These are phyloP conservation scores for Pochonia chlamydosporia DNA, from an alignment of 2,329 filamentous ascomycete species.

Conservation along the genomic window DNA sequence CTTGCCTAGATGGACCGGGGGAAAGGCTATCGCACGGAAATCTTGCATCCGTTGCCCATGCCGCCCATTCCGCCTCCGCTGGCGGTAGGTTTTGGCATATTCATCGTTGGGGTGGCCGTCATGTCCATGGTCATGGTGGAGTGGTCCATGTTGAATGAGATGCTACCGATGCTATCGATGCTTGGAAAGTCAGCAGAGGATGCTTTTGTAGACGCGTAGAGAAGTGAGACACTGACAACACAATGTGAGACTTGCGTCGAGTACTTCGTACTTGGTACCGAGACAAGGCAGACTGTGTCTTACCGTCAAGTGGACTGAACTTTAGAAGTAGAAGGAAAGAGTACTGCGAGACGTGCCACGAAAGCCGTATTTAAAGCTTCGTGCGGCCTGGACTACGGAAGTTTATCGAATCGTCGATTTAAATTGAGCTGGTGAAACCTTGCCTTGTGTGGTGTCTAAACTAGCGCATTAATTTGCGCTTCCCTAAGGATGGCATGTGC, in stretches of 20 bases:
- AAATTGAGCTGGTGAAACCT: conserved; percentile 1
- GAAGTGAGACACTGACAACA: conserved; percentile 2
- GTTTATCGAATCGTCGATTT: background rate
- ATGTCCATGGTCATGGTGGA: conserved; percentile 12
- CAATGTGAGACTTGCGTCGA: too few relatives aligned
- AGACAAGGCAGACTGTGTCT: too few relatives aligned
- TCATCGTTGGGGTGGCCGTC: conserved; percentile 1
- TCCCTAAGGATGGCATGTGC: background rate
- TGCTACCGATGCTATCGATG: too few relatives aligned
- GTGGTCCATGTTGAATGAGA: conserved; percentile 11
- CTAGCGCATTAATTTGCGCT: background rate
- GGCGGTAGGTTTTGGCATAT: conserved; percentile 11
- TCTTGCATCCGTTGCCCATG: conserved; percentile 32
- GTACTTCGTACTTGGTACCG: conserved; percentile 6
- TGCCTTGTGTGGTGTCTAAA: background rate
- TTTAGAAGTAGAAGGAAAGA: too few relatives aligned
- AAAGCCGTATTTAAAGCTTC: too few relatives aligned
- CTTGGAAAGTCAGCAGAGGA: too few relatives aligned
- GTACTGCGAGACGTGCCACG: too few relatives aligned
- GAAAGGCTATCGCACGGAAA: conserved; percentile 20
- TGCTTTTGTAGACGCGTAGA: too few relatives aligned
- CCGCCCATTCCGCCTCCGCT: conserved; percentile 15
- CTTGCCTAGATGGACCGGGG: background rate
- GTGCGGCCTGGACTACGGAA: background rate
- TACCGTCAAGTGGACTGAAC: too few relatives aligned